phyloP scores from a whole-genome alignment of 371 early-diverging fungal species.

The Saksenaea oblongispora region DNA sequence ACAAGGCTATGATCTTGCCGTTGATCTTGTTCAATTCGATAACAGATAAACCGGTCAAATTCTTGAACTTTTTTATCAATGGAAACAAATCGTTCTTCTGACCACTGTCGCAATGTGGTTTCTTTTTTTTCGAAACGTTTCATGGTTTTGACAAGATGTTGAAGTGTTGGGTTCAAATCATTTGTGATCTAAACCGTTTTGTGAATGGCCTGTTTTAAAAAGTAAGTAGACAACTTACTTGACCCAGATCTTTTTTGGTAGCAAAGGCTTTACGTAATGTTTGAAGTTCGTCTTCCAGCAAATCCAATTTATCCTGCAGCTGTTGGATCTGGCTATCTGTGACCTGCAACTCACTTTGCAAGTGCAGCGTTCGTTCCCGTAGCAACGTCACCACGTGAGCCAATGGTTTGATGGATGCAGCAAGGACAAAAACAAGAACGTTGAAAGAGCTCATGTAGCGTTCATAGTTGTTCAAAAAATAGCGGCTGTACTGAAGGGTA shows the following conservation, averaged over 20 bases:
- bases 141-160: slow-evolving; percentile 57
- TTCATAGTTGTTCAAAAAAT: slow-evolving; percentile 55
- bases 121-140: slow-evolving; percentile 65
- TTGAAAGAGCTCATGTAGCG: slow-evolving; percentile 63
- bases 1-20: slow-evolving; percentile 29
- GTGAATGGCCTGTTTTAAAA: background rate
- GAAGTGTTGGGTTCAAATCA: slow-evolving; percentile 39
- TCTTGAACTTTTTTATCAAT: slow-evolving; percentile 60
- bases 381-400: slow-evolving; percentile 55
- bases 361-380: slow-evolving; percentile 53
- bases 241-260: slow-evolving; percentile 65
- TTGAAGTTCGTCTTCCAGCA: slow-evolving; percentile 59
- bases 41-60: slow-evolving; percentile 57
- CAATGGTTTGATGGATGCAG: slow-evolving; percentile 60
- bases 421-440: slow-evolving; percentile 64
- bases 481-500: slow-evolving; percentile 54
- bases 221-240: slow-evolving; percentile 25
- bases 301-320: slow-evolving; percentile 43
- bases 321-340: slow-evolving; percentile 50
- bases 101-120: slow-evolving; percentile 49
- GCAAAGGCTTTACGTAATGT: slow-evolving; percentile 61
- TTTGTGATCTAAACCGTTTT: slow-evolving; percentile 31
- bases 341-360: slow-evolving; percentile 59
- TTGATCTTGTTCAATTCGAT: slow-evolving; percentile 58
- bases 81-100: slow-evolving; percentile 55